These are phyloP conservation scores for Alternaria sp. DNA, from an alignment of 2,329 filamentous ascomycete genomes.

Conservation along the genomic window DNA sequence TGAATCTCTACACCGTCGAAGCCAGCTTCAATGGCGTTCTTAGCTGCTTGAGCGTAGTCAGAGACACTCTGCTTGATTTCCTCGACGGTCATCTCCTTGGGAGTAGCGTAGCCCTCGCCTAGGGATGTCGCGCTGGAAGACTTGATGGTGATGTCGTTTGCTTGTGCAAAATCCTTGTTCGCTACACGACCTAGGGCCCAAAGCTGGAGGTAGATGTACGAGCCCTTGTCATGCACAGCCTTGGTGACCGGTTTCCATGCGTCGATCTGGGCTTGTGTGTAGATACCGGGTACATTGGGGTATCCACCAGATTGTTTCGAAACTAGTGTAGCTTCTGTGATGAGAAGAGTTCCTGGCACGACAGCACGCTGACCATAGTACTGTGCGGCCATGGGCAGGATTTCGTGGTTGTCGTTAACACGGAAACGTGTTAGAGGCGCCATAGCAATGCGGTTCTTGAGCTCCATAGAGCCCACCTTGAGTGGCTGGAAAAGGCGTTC, in stretches of 20 bases:
- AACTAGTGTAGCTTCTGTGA: conserved; percentile 66
- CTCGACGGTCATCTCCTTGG: conserved; percentile 49
- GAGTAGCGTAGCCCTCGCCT: conserved; percentile 54
- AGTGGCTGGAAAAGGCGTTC: conserved; percentile 48
- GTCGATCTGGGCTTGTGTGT: conserved; percentile 56
- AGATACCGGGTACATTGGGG: conserved; percentile 66
- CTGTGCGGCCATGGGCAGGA: conserved; percentile 53
- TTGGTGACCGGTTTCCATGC: conserved; percentile 69
- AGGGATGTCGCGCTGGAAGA: conserved; percentile 44
- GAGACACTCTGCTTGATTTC: conserved; percentile 51
- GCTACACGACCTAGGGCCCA: conserved; percentile 68
- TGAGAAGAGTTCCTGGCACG: conserved; percentile 64
- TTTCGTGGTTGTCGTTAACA: conserved; percentile 58
- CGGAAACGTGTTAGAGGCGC: conserved; percentile 53
- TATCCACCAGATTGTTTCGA: conserved; percentile 58
- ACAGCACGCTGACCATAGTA: conserved; percentile 65
- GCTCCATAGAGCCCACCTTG: conserved; percentile 44
- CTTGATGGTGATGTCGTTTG: conserved; percentile 47
- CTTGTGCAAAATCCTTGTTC: conserved; percentile 45
- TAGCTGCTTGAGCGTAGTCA: conserved; percentile 55
- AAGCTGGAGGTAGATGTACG: conserved; percentile 68
- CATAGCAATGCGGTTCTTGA: conserved; percentile 48
- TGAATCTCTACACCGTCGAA: conserved; percentile 69
- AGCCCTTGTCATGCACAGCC: conserved; percentile 69
- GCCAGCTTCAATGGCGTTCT: conserved; percentile 59